Base-by-base conservation (phyloP, 768 basidiomycete genomes). In the Lactifluus pinguis region DNA sequence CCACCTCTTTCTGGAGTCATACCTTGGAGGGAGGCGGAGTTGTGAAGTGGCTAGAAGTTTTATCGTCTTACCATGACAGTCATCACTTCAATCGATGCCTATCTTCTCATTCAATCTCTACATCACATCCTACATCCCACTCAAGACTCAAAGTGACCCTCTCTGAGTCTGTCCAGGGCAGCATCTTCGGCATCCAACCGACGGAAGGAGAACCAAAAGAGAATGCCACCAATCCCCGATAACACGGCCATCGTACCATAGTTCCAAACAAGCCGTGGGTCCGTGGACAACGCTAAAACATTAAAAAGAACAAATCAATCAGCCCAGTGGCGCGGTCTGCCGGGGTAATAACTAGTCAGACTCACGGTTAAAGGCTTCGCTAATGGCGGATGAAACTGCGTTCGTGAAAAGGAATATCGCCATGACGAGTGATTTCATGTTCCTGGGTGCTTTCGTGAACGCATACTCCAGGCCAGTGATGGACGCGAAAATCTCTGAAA, bases 341-440 rank as follows among this genome's bases (percentile, higher is more conserved):
- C 25, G 5, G 6, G 25, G 13, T 15, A 19, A 38, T 14, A 25
- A 25, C 25, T 25, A 25, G 25, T 32, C 13, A 17, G 1, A 80
- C 83, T 58, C 57, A 85, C 85, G 76, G 61, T 88, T 84, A 60
- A 88, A 87, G 3, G 85, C 86, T 70, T 89, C 87, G 52, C 82
- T 82, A 48, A 89, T 61, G 32, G 85, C 85, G 30, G 83, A 73
- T 13, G 85, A 73, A 49, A 89, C 47, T 2, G 87, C 84, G 21
- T 71, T 76, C 69, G 72, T 83, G 67, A 75, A 73, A 41, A 74
- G 66, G 69, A 72, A 73, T 21, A 72, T 32, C 21, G 68, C 68
- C 87, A 89, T 90, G 58, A 94, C 89, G 59, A 93, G 81, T 49
- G 88, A 90, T 30, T 84, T 82, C 92, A 93, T 93, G 73, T 88